phyloP scores from a whole-genome alignment of 805 yeast species.

The Saccharomyces kudriavzevii region DNA sequence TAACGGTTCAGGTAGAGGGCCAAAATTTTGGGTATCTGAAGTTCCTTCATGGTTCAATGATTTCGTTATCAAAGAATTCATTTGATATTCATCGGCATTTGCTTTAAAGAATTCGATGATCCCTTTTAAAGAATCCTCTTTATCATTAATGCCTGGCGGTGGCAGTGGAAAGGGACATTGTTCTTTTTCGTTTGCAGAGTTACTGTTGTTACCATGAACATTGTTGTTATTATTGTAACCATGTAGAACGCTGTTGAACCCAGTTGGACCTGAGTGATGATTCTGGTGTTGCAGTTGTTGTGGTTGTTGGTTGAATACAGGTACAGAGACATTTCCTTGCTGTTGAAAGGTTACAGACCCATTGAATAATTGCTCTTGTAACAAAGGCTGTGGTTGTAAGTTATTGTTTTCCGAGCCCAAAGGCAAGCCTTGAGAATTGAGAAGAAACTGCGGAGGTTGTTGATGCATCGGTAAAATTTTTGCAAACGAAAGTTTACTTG shows the following conservation, averaged over 20 bases:
- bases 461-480: constrained; percentile 42
- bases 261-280: constrained; percentile 3
- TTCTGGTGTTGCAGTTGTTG: constrained; percentile 11
- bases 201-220: constrained; percentile 8
- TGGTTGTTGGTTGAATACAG: constrained; percentile 24
- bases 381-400: constrained; percentile 19
- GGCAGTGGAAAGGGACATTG: constrained; percentile 31
- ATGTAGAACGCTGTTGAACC: background rate
- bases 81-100: constrained; percentile 19
- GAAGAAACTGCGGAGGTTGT: constrained; percentile 17
- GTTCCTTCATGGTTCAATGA: constrained; percentile 40
- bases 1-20: constrained; percentile 70
- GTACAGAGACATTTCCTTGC: constrained; percentile 28
- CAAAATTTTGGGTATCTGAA: constrained; percentile 44
- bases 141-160: constrained; percentile 21
- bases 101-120: constrained; percentile 21
- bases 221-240: background rate
- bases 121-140: constrained; percentile 11
- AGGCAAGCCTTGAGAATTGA: constrained; percentile 6
- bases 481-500: constrained; percentile 78
- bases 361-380: constrained; percentile 28
- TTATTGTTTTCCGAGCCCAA: constrained; percentile 1
- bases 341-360: constrained; percentile 29
- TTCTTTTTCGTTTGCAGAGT: constrained; percentile 25
- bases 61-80: constrained; percentile 38